These are phyloP conservation scores for Pisolithus thermaeus DNA, from an alignment of 1,284 basidiomycete species.

Conservation along the genomic window DNA sequence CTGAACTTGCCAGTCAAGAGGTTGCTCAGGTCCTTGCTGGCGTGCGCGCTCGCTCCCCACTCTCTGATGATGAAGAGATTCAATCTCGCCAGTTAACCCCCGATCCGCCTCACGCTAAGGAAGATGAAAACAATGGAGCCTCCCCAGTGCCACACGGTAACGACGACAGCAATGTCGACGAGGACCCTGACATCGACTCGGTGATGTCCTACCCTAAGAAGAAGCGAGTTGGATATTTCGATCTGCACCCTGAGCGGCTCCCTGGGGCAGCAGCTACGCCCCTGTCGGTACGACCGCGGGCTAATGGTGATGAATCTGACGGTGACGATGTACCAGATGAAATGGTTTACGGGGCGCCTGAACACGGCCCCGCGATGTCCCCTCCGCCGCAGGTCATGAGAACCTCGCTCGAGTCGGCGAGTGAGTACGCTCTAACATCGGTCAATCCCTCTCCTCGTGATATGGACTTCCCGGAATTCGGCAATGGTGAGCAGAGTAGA, in stretches of 20 bases:
- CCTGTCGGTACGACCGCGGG: slow-evolving; percentile 26
- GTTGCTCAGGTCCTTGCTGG: slow-evolving; percentile 64
- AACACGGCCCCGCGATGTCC: slow-evolving; percentile 9
- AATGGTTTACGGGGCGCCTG: slow-evolving; percentile 27
- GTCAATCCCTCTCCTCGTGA: slow-evolving; percentile 24
- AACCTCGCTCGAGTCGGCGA: slow-evolving; percentile 27
- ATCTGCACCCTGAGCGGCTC: slow-evolving; percentile 54
- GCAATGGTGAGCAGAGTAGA: slow-evolving; percentile 32
- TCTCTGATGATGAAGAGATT: slow-evolving; percentile 35
- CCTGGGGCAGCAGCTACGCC: slow-evolving; percentile 18
- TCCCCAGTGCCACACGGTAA: background rate
- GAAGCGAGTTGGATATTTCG: slow-evolving; percentile 60
- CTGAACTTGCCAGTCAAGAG: slow-evolving; percentile 66
- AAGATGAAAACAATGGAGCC: slow-evolving; percentile 29
- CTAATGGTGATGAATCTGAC: slow-evolving; percentile 28
- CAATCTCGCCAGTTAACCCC: slow-evolving; percentile 6
- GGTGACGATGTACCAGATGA: slow-evolving; percentile 30
- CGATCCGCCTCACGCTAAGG: slow-evolving; percentile 12
- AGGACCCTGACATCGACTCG: slow-evolving; percentile 29
- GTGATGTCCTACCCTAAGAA: slow-evolving; percentile 31
- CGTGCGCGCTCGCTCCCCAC: slow-evolving; percentile 49
- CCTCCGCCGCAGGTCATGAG: slow-evolving; percentile 22
- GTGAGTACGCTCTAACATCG: slow-evolving; percentile 29
- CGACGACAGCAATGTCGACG: background rate
- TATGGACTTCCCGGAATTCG: slow-evolving; percentile 28